Conservation (phyloP, 176 grass and related monocot genomes). For the barley (Hordeum vulgare) region MorexV3_pseudomolecules_assembly NC_058519.1:531531885-531532384, state of each 20-base stretch:
- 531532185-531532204: background rate
- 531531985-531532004: constrained; percentile 28
- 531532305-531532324: no score
- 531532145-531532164: background rate
- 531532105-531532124: background rate
- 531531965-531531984: constrained; percentile 34
- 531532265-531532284: background rate
- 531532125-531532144: background rate
- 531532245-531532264: background rate
- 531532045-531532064: constrained; percentile 12
- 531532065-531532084: background rate
- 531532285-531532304: no score
- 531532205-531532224: background rate
- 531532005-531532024: constrained; percentile 21
- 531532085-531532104: background rate
- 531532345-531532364: no score
- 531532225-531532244: background rate
- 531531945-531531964: constrained; percentile 61
- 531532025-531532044: constrained; percentile 32
- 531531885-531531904: constrained; percentile 42
- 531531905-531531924: constrained; percentile 42
- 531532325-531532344: no score
- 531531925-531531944: constrained; percentile 62
- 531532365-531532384: no score
- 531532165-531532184: background rate